These are phyloP conservation scores for Phialocephala subalpina DNA, from an alignment of 2,329 filamentous ascomycete genomes.

Conservation along the genomic window DNA sequence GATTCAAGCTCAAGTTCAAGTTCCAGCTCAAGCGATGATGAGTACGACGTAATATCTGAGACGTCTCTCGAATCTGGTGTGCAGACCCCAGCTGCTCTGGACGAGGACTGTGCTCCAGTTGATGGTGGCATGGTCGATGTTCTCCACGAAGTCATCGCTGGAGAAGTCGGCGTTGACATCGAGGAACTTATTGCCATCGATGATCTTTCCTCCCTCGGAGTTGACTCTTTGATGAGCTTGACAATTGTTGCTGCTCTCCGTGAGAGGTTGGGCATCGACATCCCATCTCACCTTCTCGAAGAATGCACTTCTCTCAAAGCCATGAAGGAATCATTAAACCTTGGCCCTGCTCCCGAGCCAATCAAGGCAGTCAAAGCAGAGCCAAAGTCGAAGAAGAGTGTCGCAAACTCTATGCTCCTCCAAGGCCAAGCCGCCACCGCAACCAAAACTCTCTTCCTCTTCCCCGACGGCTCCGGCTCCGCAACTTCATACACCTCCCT, in stretches of 20 bases:
- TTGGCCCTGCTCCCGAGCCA: not conserved
- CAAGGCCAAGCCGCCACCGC: not conserved
- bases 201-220: not conserved
- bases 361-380: not conserved
- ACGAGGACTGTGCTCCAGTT: not conserved
- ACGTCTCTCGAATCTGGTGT: not conserved
- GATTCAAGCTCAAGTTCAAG: slow-evolving; percentile 1
- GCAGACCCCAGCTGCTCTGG: not conserved
- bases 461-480: slow-evolving; percentile 36
- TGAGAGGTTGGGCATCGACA: not conserved
- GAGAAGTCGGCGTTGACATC: not conserved
- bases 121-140: not conserved
- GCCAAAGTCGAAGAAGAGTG: not conserved
- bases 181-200: slow-evolving; percentile 1
- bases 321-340: slow-evolving; percentile 4
- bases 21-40: slow-evolving; percentile 3
- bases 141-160: slow-evolving; percentile 5
- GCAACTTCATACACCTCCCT: slow-evolving; percentile 36
- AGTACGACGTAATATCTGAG: not conserved
- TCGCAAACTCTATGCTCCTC: slow-evolving; percentile 5
- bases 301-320: slow-evolving; percentile 2
- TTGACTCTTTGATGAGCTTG: not conserved
- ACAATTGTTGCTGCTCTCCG: not conserved
- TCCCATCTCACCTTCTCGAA: not conserved
- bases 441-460: slow-evolving; percentile 34